Evolutionary conservation across 495 filamentous ascomycete species (phyloP).

Genomic region (Pyronema omphalodes): DNA sequence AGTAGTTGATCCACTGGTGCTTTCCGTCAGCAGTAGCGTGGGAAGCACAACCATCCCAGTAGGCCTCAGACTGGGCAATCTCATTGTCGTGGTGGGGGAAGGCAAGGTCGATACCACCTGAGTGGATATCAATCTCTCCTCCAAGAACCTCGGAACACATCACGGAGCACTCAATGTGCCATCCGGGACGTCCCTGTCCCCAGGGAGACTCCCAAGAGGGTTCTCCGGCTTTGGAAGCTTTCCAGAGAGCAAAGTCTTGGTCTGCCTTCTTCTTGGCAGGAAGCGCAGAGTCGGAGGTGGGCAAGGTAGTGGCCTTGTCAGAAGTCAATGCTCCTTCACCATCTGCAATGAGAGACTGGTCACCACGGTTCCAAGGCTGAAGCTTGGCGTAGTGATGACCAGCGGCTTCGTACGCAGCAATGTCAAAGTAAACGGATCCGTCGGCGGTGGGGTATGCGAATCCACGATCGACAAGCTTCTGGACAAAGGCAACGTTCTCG

Average conservation of each 20-base stretch:
- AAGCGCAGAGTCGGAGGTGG: constrained; percentile 36
- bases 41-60: constrained; percentile 31
- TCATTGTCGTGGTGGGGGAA: constrained; percentile 98
- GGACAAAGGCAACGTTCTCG: constrained; percentile 52
- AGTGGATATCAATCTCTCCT: constrained; percentile 73
- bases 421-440: constrained; percentile 90
- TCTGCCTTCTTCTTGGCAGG: constrained; percentile 14
- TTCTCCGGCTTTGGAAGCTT: constrained; percentile 79
- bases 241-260: constrained; percentile 84
- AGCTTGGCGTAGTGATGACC: constrained; percentile 74
- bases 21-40: constrained; percentile 21
- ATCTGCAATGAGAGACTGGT: constrained; percentile 66
- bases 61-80: constrained; percentile 84
- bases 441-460: constrained; percentile 68
- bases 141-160: constrained; percentile 85
- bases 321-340: constrained; percentile 65
- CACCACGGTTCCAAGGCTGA: constrained; percentile 69
- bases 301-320: constrained; percentile 8
- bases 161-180: constrained; percentile 96
- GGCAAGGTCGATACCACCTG: constrained; percentile 77
- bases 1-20: constrained; percentile 87
- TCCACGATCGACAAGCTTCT: constrained; percentile 50
- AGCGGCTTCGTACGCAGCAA: constrained; percentile 61
- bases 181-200: constrained; percentile 77
- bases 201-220: constrained; percentile 75